phyloP scores from a whole-genome alignment of 2,329 filamentous ascomycete genomes.

The Colletotrichum cordylinicola region DNA sequence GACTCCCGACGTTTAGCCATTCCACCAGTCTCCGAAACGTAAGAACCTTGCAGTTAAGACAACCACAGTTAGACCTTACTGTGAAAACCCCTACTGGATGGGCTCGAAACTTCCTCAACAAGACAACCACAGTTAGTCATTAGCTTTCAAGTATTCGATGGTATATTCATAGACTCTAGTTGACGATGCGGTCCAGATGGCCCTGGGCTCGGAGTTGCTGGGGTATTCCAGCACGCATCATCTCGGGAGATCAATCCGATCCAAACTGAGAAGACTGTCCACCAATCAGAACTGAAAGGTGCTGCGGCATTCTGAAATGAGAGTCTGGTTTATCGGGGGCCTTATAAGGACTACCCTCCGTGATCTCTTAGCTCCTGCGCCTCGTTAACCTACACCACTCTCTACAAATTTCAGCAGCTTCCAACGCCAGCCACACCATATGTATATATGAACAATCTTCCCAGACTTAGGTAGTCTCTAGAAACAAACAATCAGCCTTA shows the following conservation, averaged over 20 bases:
- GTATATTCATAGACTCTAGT: accelerated
- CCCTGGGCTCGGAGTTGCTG: accelerated
- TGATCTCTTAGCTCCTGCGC: accelerated
- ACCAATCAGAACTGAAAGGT: no score
- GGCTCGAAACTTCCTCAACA: no score
- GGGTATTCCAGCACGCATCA: background rate
- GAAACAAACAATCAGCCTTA: no score
- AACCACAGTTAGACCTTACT: background rate
- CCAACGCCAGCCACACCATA: background rate
- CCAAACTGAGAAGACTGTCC: background rate
- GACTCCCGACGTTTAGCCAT: no score
- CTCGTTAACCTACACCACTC: accelerated
- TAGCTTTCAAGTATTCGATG: background rate
- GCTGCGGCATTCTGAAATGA: background rate
- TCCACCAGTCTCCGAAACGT: no score
- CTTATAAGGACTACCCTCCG: accelerated
- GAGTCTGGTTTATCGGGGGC: accelerated
- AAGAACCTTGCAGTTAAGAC: no score
- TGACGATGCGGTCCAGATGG: accelerated
- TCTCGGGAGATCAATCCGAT: background rate
- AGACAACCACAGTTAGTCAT: background rate
- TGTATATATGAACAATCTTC: background rate
- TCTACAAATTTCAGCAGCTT: accelerated
- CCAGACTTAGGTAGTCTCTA: background rate
- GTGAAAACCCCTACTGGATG: no score